Base-by-base conservation (phyloP, 441 rosid genomes). In the Daphne laureola region DNA sequence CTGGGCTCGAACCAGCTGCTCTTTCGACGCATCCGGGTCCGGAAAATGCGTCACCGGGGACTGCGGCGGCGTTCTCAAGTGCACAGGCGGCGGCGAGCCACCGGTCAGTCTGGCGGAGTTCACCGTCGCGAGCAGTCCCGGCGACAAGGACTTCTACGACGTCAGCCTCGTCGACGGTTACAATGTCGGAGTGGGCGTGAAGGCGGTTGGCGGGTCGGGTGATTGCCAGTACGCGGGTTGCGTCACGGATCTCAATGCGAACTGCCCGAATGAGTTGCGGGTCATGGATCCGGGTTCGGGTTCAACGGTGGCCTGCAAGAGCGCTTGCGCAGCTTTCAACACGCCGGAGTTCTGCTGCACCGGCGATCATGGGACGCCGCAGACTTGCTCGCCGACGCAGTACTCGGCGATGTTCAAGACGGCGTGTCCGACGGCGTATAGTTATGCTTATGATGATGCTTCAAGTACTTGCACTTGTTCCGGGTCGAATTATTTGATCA, bases 141-240 rank as follows among this genome's bases (percentile, higher is more conserved):
- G 41, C 8, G 83, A 70, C 12, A 81, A 72, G 67, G 98, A 92
- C 57, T 92, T 84, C 63, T 89, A 92, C 58, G 98, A 91, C 65
- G 90, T 88, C 35, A 91, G 98, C 44, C 79, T 91, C 0, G 98
- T 91, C 14, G 98, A 91, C 59, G 98, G 98, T 1, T 88, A 92
- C 79, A 88, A 92, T 43, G 75, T 86, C 5, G 86, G 76, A 50
- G 53, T 88, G 73, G 82, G 83, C 1, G 83, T 88, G 0, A 68
- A 65, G 74, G 78, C 95, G 0, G 56, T 64, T 4, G 88, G 91
- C 15, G 96, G 96, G 0, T 38, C 71, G 4, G 98, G 96, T 0
- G 75, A 81, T n/a, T 92, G 98, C 50, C 78, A 71, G 54, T 78
- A 74, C 48, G 92, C 96, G 1, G 98, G 94, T n/a, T 92, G 98